These are phyloP conservation scores for Lentinula lateritia DNA, from an alignment of 768 basidiomycete genomes.

Conservation along the genomic window DNA sequence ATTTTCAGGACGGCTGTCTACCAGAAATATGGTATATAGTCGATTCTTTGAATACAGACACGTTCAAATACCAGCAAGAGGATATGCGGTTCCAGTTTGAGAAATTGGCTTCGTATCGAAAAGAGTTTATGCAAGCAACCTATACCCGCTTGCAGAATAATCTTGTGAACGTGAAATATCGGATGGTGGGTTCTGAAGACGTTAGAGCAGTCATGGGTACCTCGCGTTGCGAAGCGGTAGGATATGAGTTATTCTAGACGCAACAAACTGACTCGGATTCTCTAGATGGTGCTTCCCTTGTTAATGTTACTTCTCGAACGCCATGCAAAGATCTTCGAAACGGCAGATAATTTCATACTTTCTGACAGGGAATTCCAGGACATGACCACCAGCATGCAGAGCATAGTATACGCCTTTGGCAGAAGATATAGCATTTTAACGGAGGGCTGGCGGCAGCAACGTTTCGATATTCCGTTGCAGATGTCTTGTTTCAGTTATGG, in stretches of 20 bases:
- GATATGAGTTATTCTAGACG: background rate
- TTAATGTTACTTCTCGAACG: constrained; percentile 11
- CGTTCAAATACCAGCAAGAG: constrained; percentile 11
- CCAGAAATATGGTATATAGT: constrained; percentile 11
- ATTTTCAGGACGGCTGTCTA: constrained; percentile 10
- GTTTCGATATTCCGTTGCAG: constrained; percentile 8
- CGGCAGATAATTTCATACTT: constrained; percentile 10
- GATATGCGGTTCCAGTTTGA: constrained; percentile 7
- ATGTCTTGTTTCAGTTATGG: constrained; percentile 12
- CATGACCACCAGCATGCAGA: constrained; percentile 10
- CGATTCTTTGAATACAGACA: constrained; percentile 11
- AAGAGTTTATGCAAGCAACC: constrained; percentile 6
- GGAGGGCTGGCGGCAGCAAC: constrained; percentile 14
- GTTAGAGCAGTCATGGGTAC: constrained; percentile 12
- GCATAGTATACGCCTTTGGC: constrained; percentile 10
- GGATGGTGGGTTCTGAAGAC: constrained; percentile 10
- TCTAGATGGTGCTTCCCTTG: constrained; percentile 10
- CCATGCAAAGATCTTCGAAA: constrained; percentile 12
- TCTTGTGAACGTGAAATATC: constrained; percentile 7
- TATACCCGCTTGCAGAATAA: constrained; percentile 1
- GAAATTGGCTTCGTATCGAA: constrained; percentile 2
- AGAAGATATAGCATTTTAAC: constrained; percentile 11
- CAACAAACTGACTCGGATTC: background rate
- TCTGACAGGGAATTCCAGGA: constrained; percentile 12
- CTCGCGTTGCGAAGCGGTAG: constrained; percentile 10